Conservation (phyloP, 169 alveolate genomes). For the Babesia caballi region DNA sequence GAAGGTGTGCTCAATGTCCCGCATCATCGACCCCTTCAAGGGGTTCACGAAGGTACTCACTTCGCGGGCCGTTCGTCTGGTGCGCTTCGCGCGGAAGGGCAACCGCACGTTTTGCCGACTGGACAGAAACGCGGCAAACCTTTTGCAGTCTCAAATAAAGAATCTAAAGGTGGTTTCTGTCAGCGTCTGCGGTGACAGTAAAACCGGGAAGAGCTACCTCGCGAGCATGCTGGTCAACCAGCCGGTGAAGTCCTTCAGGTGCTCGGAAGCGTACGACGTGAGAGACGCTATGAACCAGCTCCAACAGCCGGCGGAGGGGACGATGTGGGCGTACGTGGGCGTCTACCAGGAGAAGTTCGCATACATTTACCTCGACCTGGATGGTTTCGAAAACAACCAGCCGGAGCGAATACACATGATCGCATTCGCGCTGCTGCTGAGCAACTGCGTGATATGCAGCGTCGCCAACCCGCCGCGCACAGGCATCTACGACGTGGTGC, state of each 20-base stretch:
- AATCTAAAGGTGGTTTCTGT: conserved; percentile 38
- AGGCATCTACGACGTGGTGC: conserved; percentile 37
- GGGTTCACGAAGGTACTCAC: conserved; percentile 55
- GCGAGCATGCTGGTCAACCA: conserved; percentile 57
- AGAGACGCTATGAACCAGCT: conserved; percentile 7
- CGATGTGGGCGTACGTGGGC: conserved; percentile 55
- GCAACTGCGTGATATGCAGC: conserved; percentile 43
- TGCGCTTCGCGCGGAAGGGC: conserved; percentile 20
- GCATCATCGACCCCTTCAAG: conserved; percentile 53
- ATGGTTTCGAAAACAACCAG: conserved; percentile 45
- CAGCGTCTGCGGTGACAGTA: conserved; percentile 45
- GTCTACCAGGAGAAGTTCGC: conserved; percentile 52
- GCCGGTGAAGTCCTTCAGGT: conserved; percentile 34
- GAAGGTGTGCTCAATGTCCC: conserved; percentile 45
- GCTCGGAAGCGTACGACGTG: conserved; percentile 19
- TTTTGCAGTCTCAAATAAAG: conserved; percentile 24
- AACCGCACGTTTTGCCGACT: conserved; percentile 16
- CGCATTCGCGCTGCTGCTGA: conserved; percentile 25
- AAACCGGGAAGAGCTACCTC: conserved; percentile 54
- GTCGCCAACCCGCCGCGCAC: conserved; percentile 26
- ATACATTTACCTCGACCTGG: conserved; percentile 50
- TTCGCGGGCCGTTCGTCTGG: conserved; percentile 31
- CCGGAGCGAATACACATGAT: conserved; percentile 19
- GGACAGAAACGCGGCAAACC: conserved; percentile 22
- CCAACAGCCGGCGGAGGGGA: conserved; percentile 26